Conservation (phyloP, 2,329 filamentous ascomycete genomes). For the Verticillium isaacii region DNA sequence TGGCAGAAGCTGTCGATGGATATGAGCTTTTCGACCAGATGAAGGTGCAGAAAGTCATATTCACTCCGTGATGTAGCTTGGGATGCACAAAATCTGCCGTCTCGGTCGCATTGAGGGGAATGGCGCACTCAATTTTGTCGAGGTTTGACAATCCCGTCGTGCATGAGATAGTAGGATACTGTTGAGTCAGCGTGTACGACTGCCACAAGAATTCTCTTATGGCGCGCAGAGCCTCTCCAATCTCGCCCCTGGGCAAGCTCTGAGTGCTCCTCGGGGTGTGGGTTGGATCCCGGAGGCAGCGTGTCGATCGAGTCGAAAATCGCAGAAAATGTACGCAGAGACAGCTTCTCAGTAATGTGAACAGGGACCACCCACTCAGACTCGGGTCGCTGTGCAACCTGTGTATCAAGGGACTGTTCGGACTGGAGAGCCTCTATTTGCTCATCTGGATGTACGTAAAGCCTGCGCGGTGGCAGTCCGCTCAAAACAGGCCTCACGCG, state of each 20-base stretch:
- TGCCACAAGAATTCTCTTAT: conserved; percentile 69
- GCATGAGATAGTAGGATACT: conserved; percentile 78
- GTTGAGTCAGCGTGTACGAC: conserved; percentile 77
- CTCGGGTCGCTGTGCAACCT: conserved; percentile 47
- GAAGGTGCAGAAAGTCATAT: conserved; percentile 71
- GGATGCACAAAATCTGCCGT: neutral
- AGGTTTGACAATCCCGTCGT: conserved; percentile 83
- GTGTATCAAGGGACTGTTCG: conserved; percentile 23
- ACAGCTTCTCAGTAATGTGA: conserved; percentile 69
- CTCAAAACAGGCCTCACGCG: conserved; percentile 62
- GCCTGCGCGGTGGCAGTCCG: conserved; percentile 65
- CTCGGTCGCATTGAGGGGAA: neutral
- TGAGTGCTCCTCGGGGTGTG: conserved; percentile 2
- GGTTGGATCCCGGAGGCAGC: conserved; percentile 24
- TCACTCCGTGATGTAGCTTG: conserved; percentile 39
- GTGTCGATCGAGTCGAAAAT: conserved; percentile 62
- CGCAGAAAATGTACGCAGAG: conserved; percentile 57
- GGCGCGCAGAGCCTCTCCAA: conserved; percentile 40
- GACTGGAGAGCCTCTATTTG: conserved; percentile 67
- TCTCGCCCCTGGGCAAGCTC: conserved; percentile 26
- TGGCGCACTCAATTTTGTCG: conserved; percentile 60
- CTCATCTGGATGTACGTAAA: conserved; percentile 80
- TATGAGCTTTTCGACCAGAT: conserved; percentile 70
- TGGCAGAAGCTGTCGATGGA: conserved; percentile 60
- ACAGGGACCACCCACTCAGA: conserved; percentile 74